These are phyloP conservation scores for Arachis hypogaea DNA, from an alignment of 306 rosid genomes.

Conservation along the genomic window DNA sequence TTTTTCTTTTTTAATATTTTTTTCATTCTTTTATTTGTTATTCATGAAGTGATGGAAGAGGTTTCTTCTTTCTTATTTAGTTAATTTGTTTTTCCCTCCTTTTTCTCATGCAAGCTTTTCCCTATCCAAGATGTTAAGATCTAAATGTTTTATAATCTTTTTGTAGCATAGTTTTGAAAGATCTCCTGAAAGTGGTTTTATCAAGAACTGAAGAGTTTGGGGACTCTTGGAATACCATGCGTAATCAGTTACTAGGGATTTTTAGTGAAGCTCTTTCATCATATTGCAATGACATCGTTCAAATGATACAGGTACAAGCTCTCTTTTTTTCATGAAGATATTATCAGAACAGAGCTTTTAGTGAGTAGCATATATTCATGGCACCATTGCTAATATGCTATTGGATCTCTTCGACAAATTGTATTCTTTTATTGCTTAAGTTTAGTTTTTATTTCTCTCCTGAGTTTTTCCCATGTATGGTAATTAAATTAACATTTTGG, in stretches of 20 bases:
- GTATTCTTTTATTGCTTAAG: constrained; percentile 25
- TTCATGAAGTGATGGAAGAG: constrained; percentile 1
- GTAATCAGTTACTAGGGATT: constrained; percentile 64
- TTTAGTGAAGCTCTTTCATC: constrained; percentile 80
- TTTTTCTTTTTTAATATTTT: no score
- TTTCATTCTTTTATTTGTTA: constrained; percentile 21
- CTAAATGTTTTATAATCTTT: constrained; percentile 38
- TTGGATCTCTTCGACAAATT: constrained; percentile 2
- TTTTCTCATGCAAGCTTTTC: constrained; percentile 26
- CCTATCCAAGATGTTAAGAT: constrained; percentile 43
- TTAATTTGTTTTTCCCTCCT: neutral
- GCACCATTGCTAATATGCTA: neutral
- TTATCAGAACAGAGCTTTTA: constrained; percentile 27
- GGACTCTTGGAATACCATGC: constrained; percentile 64
- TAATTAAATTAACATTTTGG: constrained; percentile 13
- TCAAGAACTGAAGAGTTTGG: constrained; percentile 62
- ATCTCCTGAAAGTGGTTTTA: constrained; percentile 72
- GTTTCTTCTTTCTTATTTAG: constrained; percentile 12
- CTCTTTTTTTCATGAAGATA: constrained; percentile 39
- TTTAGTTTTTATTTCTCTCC: constrained; percentile 4
- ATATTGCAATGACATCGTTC: constrained; percentile 66
- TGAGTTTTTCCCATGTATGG: constrained; percentile 6
- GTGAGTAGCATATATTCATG: constrained; percentile 5
- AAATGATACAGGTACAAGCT: constrained; percentile 72
- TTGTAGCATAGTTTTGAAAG: constrained; percentile 84